Conservation (phyloP, 305 asterid species). For the Fraxinus velutina region DNA sequence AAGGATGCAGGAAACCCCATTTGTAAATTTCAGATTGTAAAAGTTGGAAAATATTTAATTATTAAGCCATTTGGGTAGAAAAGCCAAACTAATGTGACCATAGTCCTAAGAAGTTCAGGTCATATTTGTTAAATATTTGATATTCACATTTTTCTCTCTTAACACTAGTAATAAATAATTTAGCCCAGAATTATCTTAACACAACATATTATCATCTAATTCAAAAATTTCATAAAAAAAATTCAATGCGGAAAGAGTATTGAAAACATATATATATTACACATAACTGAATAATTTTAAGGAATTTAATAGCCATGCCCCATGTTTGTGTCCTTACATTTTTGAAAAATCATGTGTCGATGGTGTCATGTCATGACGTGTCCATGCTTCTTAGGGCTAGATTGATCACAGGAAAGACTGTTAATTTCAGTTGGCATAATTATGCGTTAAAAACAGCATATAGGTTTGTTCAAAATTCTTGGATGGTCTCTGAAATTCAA, state of each 20-base stretch:
- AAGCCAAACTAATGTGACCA: background rate
- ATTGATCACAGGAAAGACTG: background rate
- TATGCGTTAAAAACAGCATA: background rate
- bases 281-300: background rate
- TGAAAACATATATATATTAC: background rate
- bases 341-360: background rate
- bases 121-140: background rate
- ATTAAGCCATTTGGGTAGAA: background rate
- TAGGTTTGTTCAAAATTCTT: background rate
- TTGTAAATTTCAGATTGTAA: background rate
- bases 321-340: background rate
- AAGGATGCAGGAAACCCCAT: background rate
- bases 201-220: background rate
- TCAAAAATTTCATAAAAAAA: background rate
- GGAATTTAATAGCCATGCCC: background rate
- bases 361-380: background rate
- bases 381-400: background rate
- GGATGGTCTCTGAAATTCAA: background rate
- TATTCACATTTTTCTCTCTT: background rate
- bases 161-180: background rate
- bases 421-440: background rate
- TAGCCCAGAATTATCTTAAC: background rate
- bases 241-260: background rate
- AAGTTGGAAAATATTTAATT: background rate
- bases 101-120: background rate